These are phyloP conservation scores for Haplographium delicatum DNA, from an alignment of 495 filamentous ascomycete species.

Conservation along the genomic window DNA sequence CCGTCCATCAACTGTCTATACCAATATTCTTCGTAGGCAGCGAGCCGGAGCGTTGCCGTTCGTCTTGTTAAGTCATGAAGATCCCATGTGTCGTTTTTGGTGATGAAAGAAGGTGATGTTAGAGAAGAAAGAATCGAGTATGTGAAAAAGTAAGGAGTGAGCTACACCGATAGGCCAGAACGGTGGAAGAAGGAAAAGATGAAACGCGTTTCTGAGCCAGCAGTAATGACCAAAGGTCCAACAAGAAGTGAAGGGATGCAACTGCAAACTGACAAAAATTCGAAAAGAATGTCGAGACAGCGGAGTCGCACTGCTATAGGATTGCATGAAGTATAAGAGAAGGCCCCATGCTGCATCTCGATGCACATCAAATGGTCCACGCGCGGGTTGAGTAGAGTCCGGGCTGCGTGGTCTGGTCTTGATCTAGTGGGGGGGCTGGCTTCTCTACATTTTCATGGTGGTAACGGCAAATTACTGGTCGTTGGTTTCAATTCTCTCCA, in stretches of 20 bases:
- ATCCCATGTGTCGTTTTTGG: constrained; percentile 12
- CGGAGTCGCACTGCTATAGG: constrained; percentile 14
- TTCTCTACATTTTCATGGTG: constrained; percentile 1
- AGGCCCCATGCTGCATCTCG: constrained; percentile 11
- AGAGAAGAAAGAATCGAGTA: constrained; percentile 12
- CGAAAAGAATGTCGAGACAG: constrained; percentile 21
- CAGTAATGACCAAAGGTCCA: constrained; percentile 20
- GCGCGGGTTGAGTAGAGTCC: constrained; percentile 20
- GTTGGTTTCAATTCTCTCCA: constrained; percentile 3
- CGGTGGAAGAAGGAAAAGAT: constrained; percentile 19
- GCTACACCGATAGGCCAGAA: constrained; percentile 23
- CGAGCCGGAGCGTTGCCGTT: constrained; percentile 20
- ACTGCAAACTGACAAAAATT: constrained; percentile 18
- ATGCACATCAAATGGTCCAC: constrained; percentile 17
- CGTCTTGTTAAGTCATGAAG: constrained; percentile 25
- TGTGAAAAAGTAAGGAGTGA: constrained; percentile 17
- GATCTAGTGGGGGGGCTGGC: constrained; percentile 12
- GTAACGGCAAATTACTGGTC: constrained; percentile 6
- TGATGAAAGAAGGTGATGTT: constrained; percentile 10
- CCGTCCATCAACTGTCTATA: constrained; percentile 7
- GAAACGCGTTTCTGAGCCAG: constrained; percentile 27
- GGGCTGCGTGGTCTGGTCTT: constrained; percentile 12
- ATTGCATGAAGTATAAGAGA: constrained; percentile 27
- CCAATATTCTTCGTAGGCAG: constrained; percentile 13
- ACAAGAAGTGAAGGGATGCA: constrained; percentile 21